Evolutionary conservation across 2,329 filamentous ascomycete genomes (phyloP), one percentile per base, ranked within the genome.

Genomic region (Atkinsonella texensis): DNA sequence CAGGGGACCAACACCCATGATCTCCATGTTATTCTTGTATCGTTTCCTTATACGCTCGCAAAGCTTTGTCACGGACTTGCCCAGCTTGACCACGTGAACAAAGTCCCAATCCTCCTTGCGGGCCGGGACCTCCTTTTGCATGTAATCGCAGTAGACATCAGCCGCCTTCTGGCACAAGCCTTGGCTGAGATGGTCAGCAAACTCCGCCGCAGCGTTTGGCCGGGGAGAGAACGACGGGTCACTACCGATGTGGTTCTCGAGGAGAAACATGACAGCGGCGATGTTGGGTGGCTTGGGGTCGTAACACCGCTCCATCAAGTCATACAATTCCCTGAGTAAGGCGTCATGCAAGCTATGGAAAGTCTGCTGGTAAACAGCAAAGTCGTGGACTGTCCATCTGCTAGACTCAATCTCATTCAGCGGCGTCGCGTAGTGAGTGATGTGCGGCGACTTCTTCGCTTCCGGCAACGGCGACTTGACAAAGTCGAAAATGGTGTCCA

Each of bases 41-140:
- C 91, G 82, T 70, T 97, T 97, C 66, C 89, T 85, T 49, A 96
- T 94, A 63, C 85, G 87, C 60, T 95, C 84, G 56, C 86, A 88
- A 33, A 96, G 75, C 58, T 87, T 89, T 47, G 89, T 84, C 5
- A 97, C 88, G 0, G 83, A 81, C 63, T 93, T 88, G 15, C 90
- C 89, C 23, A 98, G 79, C 62, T 90, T 81, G 53, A 96, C 89
- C 52, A 97, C 85, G 66, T 97, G 88, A 56, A 80, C 85, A 64
- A 95, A 91, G 58, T 96, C 82, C 90, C 93, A 96, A 48, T 87
- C 78, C 57, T 89, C 82, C 59, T 88, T 84, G 51, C 84, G 80
- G 35, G 85, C 78, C 1, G 90, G 89, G 1, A 98, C 83, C 61
- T 90, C 80, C 55, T 84, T 81, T 53, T 90, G 80, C 47, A 97